phyloP scores from a whole-genome alignment of 306 rosid species.

The Vicia sativa region DNA sequence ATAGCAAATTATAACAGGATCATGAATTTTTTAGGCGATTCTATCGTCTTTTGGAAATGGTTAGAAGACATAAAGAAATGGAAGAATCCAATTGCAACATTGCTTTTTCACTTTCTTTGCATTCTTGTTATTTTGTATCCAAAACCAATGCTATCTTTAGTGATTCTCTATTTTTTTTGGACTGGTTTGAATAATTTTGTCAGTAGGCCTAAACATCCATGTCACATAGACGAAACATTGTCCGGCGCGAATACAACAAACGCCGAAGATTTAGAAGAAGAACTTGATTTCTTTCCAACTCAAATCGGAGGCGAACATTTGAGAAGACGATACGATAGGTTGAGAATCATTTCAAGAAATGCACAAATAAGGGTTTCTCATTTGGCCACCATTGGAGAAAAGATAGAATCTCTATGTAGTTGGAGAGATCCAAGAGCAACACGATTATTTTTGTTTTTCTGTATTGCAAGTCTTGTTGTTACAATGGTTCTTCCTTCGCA shows the following conservation, averaged over 20 bases:
- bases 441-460: conserved; percentile 37
- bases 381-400: conserved; percentile 47
- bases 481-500: conserved; percentile 24
- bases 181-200: conserved; percentile 31
- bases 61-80: conserved; percentile 40
- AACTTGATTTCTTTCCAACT: conserved; percentile 50
- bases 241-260: conserved; percentile 38
- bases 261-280: conserved; percentile 53
- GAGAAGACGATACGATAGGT: conserved; percentile 47
- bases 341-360: conserved; percentile 41
- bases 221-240: conserved; percentile 46
- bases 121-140: conserved; percentile 36
- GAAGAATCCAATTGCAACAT: conserved; percentile 35
- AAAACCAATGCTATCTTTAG: conserved; percentile 24
- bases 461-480: conserved; percentile 34
- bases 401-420: conserved; percentile 41
- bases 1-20: conserved; percentile 43
- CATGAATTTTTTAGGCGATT: conserved; percentile 22
- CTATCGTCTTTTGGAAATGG: conserved; percentile 41
- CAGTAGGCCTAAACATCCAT: conserved; percentile 41
- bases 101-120: conserved; percentile 36
- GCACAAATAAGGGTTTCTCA: conserved; percentile 37
- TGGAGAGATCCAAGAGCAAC: conserved; percentile 64
- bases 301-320: conserved; percentile 33
- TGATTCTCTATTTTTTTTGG: conserved; percentile 27